Base-by-base conservation (phyloP, 768 basidiomycete genomes). In the Amanita exitialis region DNA sequence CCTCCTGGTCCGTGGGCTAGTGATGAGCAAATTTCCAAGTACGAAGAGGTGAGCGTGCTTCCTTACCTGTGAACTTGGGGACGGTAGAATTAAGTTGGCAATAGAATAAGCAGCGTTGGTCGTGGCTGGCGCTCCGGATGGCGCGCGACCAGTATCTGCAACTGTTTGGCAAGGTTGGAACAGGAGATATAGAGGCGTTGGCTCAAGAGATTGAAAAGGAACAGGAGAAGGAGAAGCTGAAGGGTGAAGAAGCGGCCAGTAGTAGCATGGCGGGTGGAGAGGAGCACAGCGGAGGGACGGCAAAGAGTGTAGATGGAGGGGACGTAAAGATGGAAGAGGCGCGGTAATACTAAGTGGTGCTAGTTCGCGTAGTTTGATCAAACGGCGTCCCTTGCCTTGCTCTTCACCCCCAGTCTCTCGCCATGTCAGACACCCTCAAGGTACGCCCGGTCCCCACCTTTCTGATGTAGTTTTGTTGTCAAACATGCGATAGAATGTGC, bases 111-210 rank as follows among this genome's bases (percentile, higher is more conserved):
- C 77, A 82, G 54, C 78, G 85, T 3, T 79, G 81, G 74, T 70
- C 86, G 4, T 93, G 90, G 90, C 74, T 90, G 15, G 85, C 83
- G 6, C 74, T 92, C 53, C 84, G 90, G 16, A 76, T 79, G 37
- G 80, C 86, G 49, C 83, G 89, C 34, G 82, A 87, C 56, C 75
- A 76, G 53, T 69, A 90, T 63, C 62, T 90, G 36, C 78, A 82
- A 54, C 80, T 88, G 57, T 91, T 92, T 56, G 77, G 81, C n/a
- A 84, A 80, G 68, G 90, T 90, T 54, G 87, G 86, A 15, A 80
- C 80, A 5, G 88, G 86, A 6, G 87, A 91, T 54, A 69, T 93
- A 54, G 74, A 75, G 44, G 57, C 71, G 15, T 73, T 79, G 34
- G 65, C 65, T 6, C 64, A 69, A 42, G 77, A 76, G 59, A 78